Evolutionary conservation across 2,329 filamentous ascomycete species (phyloP), one percentile per base, ranked within the genome.

Genomic region (Bipolaris victoriae): DNA sequence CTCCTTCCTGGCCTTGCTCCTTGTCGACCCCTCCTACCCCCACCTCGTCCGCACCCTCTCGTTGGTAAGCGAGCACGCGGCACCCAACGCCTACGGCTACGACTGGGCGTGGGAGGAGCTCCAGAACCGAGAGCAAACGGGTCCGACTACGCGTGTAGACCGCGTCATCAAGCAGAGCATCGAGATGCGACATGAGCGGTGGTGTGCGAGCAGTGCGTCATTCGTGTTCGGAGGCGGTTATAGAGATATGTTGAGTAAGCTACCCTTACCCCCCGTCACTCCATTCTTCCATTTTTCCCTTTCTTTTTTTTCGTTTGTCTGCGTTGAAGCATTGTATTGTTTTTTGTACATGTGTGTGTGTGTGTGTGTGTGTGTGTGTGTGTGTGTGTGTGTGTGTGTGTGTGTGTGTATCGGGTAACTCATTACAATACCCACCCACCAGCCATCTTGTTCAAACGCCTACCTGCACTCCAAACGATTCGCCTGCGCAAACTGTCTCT

Each of bases 61-160:
- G 0, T 15, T 67, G 13, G 44, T 67, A 4, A 52, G 49, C 2
- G 65, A 67, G 26, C 46, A 44, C 10, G 16, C 63, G 24, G 31
- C 15, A 18, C 24, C 44, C 16, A 55, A 58, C n/a, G 55, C 58
- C 35, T 54, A 55, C 22, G 60, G 59, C 10, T 63, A 54, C 7
- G 48, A 36, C 0, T 67, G 63, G 63, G 61, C 59, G 9, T 65
- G 63, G 62, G 61, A 65, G 53, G n/a, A 56, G n/a, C 35, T 67
- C 16, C 13, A 51, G 49, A 29, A 60, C 20, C 29, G 15, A 20
- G 52, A 44, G 20, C 26, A 33, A 0, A 16, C 56, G 20, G n/a
- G 36, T 2, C 15, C 45, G 20, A 20, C 20, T 24, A 52, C 22
- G 6, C 40, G 51, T 1, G 24, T 44, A 2, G 65, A 67, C 22